These are phyloP conservation scores for Amoebophrya sp. DNA, from an alignment of 169 alveolate genomes.

Conservation along the genomic window DNA sequence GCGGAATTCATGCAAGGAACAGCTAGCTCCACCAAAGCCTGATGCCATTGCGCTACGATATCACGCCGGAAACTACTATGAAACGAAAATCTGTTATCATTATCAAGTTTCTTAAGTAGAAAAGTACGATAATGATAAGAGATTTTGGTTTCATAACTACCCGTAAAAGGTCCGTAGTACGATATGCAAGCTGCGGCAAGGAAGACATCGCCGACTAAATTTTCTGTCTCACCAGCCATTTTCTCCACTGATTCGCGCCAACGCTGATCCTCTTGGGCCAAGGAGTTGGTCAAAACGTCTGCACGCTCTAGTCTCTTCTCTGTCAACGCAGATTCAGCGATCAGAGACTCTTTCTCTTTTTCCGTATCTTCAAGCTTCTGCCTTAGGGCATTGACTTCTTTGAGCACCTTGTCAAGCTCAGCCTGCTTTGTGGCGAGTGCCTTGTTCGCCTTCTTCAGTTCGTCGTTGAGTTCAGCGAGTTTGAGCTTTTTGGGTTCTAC, in stretches of 20 bases:
- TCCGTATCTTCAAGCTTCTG: conserved; percentile 64
- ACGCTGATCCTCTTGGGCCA: conserved; percentile 41
- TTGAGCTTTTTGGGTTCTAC: not conserved
- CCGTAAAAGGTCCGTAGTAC: conserved; percentile 86
- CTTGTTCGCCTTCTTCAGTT: conserved; percentile 60
- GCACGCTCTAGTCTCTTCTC: conserved; percentile 74
- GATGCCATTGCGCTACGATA: conserved; percentile 75
- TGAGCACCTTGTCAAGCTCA: conserved; percentile 68
- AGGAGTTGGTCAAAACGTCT: conserved; percentile 55
- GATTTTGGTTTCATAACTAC: conserved; percentile 66
- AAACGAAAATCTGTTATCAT: conserved; percentile 69
- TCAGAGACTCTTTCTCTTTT: conserved; percentile 62
- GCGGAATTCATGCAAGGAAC: conserved; percentile 24
- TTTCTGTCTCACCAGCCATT: conserved; percentile 58
- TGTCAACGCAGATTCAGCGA: conserved; percentile 62
- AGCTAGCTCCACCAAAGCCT: not conserved
- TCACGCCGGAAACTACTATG: conserved; percentile 77
- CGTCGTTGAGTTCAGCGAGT: not conserved
- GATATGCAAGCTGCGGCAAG: conserved; percentile 77
- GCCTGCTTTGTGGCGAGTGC: conserved; percentile 63
- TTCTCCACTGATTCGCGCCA: conserved; percentile 71
- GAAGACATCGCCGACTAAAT: conserved; percentile 72
- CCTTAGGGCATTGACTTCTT: conserved; percentile 62
- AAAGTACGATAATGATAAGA: conserved; percentile 69
- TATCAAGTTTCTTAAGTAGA: conserved; percentile 63